Base-by-base conservation (phyloP, 352 stramenopile genomes). In the Blastocystis sp. region DNA sequence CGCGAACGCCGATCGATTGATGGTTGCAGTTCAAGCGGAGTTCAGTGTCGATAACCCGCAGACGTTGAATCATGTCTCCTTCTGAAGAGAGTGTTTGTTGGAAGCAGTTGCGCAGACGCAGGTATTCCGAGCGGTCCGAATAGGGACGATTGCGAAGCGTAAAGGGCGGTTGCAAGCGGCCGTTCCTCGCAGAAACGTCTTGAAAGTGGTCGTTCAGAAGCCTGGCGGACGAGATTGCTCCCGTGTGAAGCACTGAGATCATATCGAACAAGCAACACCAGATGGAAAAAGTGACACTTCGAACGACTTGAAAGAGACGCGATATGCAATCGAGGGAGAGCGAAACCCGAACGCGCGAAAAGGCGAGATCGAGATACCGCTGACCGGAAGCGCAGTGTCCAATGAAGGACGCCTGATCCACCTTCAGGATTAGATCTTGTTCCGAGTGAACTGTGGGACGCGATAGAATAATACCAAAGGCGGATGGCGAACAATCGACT, bases 271-370 rank as follows among this genome's bases (percentile, higher is more conserved):
- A 29, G 21, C 14, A 6, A 75, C 63, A 75, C 63, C 63, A 75
- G 42, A 75, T 32, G 24, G 63, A 75, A 53, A 75, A 75, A 51
- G 63, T 75, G 16, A 75, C 46, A 49, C 48, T 32, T n/a, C 48
- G 63, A n/a, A 32, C 63, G n/a, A 75, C 48, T 56, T n/a, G 63
- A 53, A 75, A 75, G n/a, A 0, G 63, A 29, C 2, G n/a, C 36
- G 27, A 75, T 29, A 6, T 75, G 36, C 18, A 29, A 54, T 46
- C n/a, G 36, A 11, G 63, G 34, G n/a, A 75, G 34, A 51, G 27
- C 32, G 14, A 75, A n/a, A n/a, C 21, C 44, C 21, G 42, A 29
- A 75, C 46, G 32, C 46, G 32, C 3, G 63, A 75, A 51, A 75
- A 75, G 36, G 42, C 8, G 27, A 75, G 44, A n/a, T 75, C 63